These are phyloP conservation scores for Thermomyces lanuginosus DNA, from an alignment of 2,329 filamentous ascomycete genomes.

Conservation along the genomic window DNA sequence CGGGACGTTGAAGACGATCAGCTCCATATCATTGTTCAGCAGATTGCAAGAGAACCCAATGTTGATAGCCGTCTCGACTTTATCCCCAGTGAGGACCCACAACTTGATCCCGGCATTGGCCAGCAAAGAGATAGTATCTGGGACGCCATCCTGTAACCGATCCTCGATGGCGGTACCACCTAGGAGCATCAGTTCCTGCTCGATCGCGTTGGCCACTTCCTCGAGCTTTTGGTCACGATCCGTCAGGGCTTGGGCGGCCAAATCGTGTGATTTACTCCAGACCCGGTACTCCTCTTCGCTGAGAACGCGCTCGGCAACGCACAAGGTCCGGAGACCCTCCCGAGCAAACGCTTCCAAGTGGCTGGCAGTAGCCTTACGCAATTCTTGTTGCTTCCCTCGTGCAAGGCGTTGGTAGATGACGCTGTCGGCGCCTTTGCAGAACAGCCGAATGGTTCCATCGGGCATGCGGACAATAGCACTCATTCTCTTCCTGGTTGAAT, in stretches of 20 bases:
- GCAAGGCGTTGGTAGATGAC: conserved; percentile 88
- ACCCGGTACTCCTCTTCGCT: conserved; percentile 64
- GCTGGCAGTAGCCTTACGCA: conserved; percentile 70
- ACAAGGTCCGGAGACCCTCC: conserved; percentile 86
- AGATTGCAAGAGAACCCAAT: conserved; percentile 98
- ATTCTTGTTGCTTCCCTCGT: conserved; percentile 67
- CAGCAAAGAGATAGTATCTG: conserved; percentile 82
- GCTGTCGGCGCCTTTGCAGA: conserved; percentile 95
- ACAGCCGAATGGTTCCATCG: conserved; percentile 70
- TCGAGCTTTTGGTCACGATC: conserved; percentile 89
- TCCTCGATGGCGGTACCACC: conserved; percentile 97
- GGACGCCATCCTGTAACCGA: conserved; percentile 87
- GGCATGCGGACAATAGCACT: conserved; percentile 94
- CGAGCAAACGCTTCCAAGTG: conserved; percentile 94
- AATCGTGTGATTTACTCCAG: conserved; percentile 78
- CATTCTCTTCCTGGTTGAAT: conserved; percentile 93
- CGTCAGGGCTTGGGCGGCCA: conserved; percentile 66
- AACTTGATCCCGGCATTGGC: conserved; percentile 92
- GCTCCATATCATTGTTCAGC: conserved; percentile 92
- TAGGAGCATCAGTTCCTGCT: conserved; percentile 71
- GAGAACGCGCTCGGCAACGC: conserved; percentile 71
- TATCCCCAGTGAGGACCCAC: conserved; percentile 96
- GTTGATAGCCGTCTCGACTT: conserved; percentile 98
- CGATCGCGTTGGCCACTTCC: conserved; percentile 73
- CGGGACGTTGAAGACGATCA: conserved; percentile 74